Percentiles rank a stretch among this genome's conserved stretches.
phyloP scores from a whole-genome alignment of 148 eudicot genomes.

The Rhododendron kiyosumense region DNA sequence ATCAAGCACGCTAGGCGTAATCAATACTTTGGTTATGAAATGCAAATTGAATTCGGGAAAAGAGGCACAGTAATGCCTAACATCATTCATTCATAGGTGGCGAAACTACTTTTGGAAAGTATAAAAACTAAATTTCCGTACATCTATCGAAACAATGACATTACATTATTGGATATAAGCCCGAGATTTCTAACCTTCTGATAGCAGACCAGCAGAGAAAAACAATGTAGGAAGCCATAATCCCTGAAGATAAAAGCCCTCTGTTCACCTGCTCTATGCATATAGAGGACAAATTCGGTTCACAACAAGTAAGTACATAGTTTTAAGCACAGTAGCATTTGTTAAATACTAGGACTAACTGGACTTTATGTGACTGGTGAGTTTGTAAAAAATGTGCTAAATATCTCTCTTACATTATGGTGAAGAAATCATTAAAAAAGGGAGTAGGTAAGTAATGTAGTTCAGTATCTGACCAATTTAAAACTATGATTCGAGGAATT shows the following conservation, averaged over 20 bases:
- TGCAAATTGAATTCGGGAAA: background rate
- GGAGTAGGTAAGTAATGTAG: background rate
- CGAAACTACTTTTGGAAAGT: background rate
- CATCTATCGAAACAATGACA: background rate
- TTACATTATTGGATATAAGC: background rate
- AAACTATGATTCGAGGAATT: background rate
- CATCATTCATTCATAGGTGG: background rate
- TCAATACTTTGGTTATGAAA: background rate
- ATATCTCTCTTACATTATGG: background rate
- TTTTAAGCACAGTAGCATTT: background rate
- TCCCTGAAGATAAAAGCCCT: conserved; percentile 90
- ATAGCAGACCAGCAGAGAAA: conserved; percentile 95
- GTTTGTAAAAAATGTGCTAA: background rate
- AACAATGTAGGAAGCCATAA: conserved; percentile 86
- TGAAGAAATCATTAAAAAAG: background rate
- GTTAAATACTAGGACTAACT: background rate
- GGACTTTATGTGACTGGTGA: background rate
- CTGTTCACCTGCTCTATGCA: conserved; percentile 68
- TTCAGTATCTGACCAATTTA: background rate
- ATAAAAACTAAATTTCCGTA: background rate
- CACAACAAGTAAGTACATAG: background rate
- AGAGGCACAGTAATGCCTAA: background rate
- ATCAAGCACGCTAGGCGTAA: background rate
- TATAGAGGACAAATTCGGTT: background rate
- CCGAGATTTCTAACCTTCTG: conserved; percentile 52